Conservation (phyloP, 768 basidiomycete genomes). For the Leccinum uliginosum region DNA sequence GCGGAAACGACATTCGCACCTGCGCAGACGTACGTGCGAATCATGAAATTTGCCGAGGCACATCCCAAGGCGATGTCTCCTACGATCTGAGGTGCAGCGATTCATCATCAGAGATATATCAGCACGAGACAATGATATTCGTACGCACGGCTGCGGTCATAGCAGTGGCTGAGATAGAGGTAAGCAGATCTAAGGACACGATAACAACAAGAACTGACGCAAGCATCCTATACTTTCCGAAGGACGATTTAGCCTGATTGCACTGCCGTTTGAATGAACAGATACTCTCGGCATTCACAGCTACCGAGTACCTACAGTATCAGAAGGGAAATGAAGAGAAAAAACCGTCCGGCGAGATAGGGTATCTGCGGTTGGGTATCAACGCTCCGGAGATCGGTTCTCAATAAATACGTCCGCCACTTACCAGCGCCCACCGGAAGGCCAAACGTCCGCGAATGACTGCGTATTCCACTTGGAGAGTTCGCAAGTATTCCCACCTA, state of each 20-base stretch:
- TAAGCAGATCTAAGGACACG: not conserved
- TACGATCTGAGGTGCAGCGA: conserved; percentile 4
- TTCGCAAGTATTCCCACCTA: conserved; percentile 27
- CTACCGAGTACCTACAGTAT: conserved; percentile 8
- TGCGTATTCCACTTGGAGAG: conserved; percentile 19
- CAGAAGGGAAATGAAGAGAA: conserved; percentile 13
- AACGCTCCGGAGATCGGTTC: not conserved
- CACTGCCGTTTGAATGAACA: conserved; percentile 4
- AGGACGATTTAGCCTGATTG: not conserved
- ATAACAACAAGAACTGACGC: conserved; percentile 11
- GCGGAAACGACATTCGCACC: not conserved
- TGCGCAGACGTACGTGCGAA: conserved; percentile 23
- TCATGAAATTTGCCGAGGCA: conserved; percentile 24
- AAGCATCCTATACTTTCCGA: conserved; percentile 3
- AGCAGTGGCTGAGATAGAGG: conserved; percentile 2
- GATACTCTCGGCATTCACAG: not conserved
- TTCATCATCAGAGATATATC: not conserved
- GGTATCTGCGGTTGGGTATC: conserved; percentile 13
- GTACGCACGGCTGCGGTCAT: conserved; percentile 13
- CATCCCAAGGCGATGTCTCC: conserved; percentile 15
- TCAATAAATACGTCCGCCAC: not conserved
- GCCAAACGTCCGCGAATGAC: conserved; percentile 19
- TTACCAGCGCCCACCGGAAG: conserved; percentile 28
- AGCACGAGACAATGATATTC: not conserved
- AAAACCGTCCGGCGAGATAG: conserved; percentile 21